Percentiles rank a stretch among this genome's conserved stretches.
Conservation (phyloP, 192 early-diverging fungal species). For the Chytriomyces sp. region DNA sequence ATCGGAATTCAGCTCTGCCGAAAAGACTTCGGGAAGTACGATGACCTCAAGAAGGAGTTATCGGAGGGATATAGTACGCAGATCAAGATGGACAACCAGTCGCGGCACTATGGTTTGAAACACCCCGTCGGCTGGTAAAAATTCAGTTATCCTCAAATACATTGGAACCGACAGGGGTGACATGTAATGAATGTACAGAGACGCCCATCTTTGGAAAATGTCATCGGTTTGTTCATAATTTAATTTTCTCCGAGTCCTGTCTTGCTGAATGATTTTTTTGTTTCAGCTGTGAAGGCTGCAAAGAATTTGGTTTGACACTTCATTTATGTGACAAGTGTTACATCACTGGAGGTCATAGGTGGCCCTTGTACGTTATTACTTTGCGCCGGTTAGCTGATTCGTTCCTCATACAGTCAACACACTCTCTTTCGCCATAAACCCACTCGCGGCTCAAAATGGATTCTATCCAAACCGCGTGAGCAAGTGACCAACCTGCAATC, state of each 20-base stretch:
- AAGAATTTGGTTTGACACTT: conserved; percentile 22
- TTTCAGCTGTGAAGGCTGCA: conserved; percentile 32
- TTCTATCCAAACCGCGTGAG: not conserved
- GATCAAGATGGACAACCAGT: conserved; percentile 13
- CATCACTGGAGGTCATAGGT: conserved; percentile 31
- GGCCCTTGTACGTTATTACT: too few relatives aligned
- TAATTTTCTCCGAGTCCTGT: not conserved
- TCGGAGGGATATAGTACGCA: conserved; percentile 18
- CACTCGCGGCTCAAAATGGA: conserved; percentile 14
- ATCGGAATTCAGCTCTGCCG: conserved; percentile 40
- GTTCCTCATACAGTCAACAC: conserved; percentile 2
- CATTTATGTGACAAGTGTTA: conserved; percentile 48
- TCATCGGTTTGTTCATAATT: conserved; percentile 27
- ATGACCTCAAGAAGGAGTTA: conserved; percentile 39
- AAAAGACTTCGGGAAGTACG: conserved; percentile 43
- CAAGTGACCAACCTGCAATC: not conserved
- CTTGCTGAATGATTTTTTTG: not conserved
- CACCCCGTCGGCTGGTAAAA: not conserved
- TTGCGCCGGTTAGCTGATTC: not conserved
- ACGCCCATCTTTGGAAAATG: conserved; percentile 40
- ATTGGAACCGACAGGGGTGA: conserved; percentile 7
- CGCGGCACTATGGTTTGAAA: conserved; percentile 26
- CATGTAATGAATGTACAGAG: conserved; percentile 33
- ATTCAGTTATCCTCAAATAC: not conserved
- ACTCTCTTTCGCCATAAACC: not conserved